These are phyloP conservation scores for Pseudogymnoascus sp. DNA, from an alignment of 2,329 filamentous ascomycete genomes.

Conservation along the genomic window DNA sequence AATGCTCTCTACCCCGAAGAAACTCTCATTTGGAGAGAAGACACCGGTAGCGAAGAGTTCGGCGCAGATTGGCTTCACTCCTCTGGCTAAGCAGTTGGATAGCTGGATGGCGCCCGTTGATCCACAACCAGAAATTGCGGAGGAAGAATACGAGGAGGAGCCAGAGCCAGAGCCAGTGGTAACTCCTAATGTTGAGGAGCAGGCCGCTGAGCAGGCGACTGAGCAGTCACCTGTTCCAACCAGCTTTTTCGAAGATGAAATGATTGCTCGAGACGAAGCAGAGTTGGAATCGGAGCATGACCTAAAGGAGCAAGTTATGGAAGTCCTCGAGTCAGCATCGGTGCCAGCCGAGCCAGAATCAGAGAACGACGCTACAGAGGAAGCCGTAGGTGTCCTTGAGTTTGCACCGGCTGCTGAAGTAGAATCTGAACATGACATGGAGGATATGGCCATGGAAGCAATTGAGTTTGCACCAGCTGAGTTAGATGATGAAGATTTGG, in stretches of 20 bases:
- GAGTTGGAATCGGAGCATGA: constrained; percentile 22
- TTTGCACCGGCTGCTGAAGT: constrained; percentile 36
- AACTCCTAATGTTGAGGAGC: constrained; percentile 24
- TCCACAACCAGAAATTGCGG: constrained; percentile 1
- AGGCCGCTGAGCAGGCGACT: constrained; percentile 15
- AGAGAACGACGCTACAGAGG: constrained; percentile 26
- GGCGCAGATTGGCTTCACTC: constrained; percentile 50
- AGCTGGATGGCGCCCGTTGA: constrained; percentile 48
- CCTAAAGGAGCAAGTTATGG: constrained; percentile 30
- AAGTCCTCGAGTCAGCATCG: constrained; percentile 36
- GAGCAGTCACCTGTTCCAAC: constrained; percentile 31
- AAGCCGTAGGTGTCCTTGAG: constrained; percentile 30
- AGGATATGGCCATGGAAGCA: constrained; percentile 31
- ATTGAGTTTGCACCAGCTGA: constrained; percentile 38
- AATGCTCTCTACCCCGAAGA: constrained; percentile 18
- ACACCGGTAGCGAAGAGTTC: constrained; percentile 12
- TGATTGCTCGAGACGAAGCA: constrained; percentile 38
- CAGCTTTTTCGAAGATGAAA: constrained; percentile 55
- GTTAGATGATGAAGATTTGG: constrained; percentile 48
- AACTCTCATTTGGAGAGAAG: constrained; percentile 10
- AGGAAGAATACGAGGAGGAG: not conserved
- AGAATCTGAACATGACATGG: constrained; percentile 20
- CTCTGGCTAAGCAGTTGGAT: constrained; percentile 52
- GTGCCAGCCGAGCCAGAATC: constrained; percentile 17
- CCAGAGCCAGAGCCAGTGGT: not conserved